Evolutionary conservation across 305 asterid genomes (phyloP), one percentile per base, ranked within the genome.

Genomic region (Solanum hybrid): DNA sequence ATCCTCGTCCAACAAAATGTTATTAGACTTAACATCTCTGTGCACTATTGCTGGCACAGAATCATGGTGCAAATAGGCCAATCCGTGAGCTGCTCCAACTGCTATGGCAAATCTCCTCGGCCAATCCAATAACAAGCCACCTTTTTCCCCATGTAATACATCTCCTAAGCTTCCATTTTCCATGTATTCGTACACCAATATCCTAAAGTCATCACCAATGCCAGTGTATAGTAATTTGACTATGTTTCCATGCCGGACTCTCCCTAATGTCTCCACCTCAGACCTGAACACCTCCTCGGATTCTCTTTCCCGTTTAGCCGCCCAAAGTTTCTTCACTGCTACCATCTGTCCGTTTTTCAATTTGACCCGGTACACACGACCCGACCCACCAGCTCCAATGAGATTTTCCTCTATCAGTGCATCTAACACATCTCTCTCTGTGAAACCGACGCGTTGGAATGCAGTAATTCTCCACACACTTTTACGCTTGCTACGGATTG

Each of bases 161-260:
- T 96, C 98, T 36, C 96, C 98, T 88, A 97, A 93, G 90, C 98
- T 97, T 90, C 98, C 99, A 82, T 96, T 97, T 90, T 93, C 95
- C 93, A 97, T 92, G 94, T 92, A 97, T 86, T 96, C 95, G 27
- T 97, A 97, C 71, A 95, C 98, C 92, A 97, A 89, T 84, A 96
- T 93, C 92, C 91, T 91, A 34, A 91, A 92, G 75, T 96, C 95
- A 64, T 93, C 96, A 71, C 95, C 90, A 15, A 89, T 91, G 90
- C 96, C 94, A 82, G 96, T 92, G 86, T 94, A 95, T 93, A 97
- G 37, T 90, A 97, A 75, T 90, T 93, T 95, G 24, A 97, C 97
- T 42, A 97, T 97, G 87, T 95, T 94, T 9, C 89, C 91, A 82
- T 97, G 99, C 31, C 98, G 91, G 72, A 97, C 93, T 88, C 93